Conservation (phyloP, 495 filamentous ascomycete species). For the Aspergillus sparsus region DNA sequence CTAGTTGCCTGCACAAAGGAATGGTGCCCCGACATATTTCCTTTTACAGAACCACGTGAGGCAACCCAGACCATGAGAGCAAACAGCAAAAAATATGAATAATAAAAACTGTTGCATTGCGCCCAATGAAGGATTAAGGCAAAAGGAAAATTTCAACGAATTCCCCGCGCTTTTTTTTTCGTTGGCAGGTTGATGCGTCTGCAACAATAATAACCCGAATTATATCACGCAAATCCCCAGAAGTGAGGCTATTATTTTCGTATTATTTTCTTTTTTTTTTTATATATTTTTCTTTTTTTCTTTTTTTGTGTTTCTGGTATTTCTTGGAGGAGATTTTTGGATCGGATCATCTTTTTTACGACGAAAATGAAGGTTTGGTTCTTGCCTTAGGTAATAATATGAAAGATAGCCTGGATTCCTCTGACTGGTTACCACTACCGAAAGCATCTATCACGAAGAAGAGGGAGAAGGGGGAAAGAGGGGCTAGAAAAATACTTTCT, state of each 20-base stretch:
- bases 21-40: not conserved
- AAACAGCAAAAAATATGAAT: not conserved
- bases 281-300: not conserved
- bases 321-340: slow-evolving; percentile 6
- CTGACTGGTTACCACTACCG: not conserved
- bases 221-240: slow-evolving; percentile 16
- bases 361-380: not conserved
- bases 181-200: not conserved
- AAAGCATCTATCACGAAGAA: slow-evolving; percentile 4
- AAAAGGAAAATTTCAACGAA: not conserved
- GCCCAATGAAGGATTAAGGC: not conserved
- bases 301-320: not conserved
- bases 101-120: not conserved
- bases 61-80: slow-evolving; percentile 5
- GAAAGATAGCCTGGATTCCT: not conserved
- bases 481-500: slow-evolving; percentile 1
- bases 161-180: not conserved
- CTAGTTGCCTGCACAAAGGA: slow-evolving; percentile 1
- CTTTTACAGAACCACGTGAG: slow-evolving; percentile 10
- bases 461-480: not conserved
- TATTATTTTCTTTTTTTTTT: not conserved
- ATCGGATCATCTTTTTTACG: slow-evolving; percentile 17
- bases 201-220: slow-evolving; percentile 9
- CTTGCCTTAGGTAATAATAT: not conserved
- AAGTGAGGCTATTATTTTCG: slow-evolving; percentile 11